Evolutionary conservation across 2,329 filamentous ascomycete species (phyloP), one percentile per base, ranked within the genome.

Genomic region (Aspergillus alliaceus): DNA sequence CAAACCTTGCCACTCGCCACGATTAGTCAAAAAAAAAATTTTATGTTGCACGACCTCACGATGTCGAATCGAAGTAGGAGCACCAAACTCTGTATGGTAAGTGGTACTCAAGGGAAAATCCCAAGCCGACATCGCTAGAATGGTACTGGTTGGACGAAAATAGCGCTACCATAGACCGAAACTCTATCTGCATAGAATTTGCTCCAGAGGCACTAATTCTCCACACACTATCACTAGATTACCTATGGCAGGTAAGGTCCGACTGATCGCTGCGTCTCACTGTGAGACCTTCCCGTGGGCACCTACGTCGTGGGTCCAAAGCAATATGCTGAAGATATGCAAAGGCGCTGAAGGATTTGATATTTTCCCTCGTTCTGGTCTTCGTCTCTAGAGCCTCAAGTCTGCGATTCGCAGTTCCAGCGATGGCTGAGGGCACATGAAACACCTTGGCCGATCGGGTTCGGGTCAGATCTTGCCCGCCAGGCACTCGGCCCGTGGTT

Each of bases 201-300:
- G 18, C 47, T 56, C 29, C 25, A 53, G 14, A 44, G 34, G 22
- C 40, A 29, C 31, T 48, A 35, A 20, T 48, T 34, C 51, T 54
- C 53, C 53, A 56, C 53, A 44, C 8, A 42, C 47, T 40, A 27
- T 32, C n/a, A 32, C n/a, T 32, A 20, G 18, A 15, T 48, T 46
- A 44, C 46, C 35, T 35, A 24, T 39, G 32, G 44, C 12, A 48
- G 35, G 12, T 42, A 20, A 24, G 27, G 37, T 27, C 39, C n/a
- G 25, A 32, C 35, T 32, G 44, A 48, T 48, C 44, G 44, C 44
- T 48, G 44, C 48, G 54, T 56, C 54, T 56, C 54, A 52, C 49
- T 11, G 54, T 56, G 54, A 56, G 49, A 52, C 48, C 54, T 54
- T 48, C 34, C 44, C 51, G 35, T 42, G 34, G 42, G 32, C 50